Evolutionary conservation across 768 basidiomycete species (phyloP).

Genomic region (Boletellus ananas): DNA sequence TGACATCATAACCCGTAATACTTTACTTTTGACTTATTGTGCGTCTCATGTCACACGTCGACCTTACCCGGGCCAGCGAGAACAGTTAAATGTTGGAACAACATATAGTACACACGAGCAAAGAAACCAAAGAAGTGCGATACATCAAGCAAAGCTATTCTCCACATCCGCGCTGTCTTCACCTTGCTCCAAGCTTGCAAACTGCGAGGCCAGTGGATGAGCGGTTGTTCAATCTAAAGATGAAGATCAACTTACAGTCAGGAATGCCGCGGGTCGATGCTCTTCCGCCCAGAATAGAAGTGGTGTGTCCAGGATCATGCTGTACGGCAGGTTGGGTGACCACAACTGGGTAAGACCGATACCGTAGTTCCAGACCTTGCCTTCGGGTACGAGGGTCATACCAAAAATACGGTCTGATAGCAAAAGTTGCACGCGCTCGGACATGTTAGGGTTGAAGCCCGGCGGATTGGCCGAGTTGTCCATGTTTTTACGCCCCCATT

Average conservation of each 20-base stretch:
- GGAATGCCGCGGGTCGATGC: conserved; percentile 91
- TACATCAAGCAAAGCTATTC: conserved; percentile 79
- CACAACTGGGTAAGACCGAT: conserved; percentile 91
- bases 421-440: conserved; percentile 88
- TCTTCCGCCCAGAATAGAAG: conserved; percentile 94
- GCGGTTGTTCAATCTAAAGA: background rate
- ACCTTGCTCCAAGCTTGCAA: conserved; percentile 84
- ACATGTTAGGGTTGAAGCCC: conserved; percentile 99
- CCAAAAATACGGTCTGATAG: conserved; percentile 95
- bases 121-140: conserved; percentile 6
- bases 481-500: conserved; percentile 94
- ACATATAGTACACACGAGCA: conserved; percentile 14
- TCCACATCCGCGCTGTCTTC: conserved; percentile 96
- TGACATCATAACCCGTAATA: conserved; percentile 35
- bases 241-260: conserved; percentile 57
- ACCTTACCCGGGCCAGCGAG: background rate
- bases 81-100: background rate
- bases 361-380: conserved; percentile 96
- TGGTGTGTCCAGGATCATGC: conserved; percentile 88
- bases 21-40: conserved; percentile 15
- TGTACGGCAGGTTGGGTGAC: conserved; percentile 76
- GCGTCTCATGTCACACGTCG: background rate
- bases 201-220: conserved; percentile 41
- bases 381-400: conserved; percentile 92
- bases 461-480: conserved; percentile 82